Evolutionary conservation across 768 basidiomycete species (phyloP).

Genomic region (Mycena chlorophos): DNA sequence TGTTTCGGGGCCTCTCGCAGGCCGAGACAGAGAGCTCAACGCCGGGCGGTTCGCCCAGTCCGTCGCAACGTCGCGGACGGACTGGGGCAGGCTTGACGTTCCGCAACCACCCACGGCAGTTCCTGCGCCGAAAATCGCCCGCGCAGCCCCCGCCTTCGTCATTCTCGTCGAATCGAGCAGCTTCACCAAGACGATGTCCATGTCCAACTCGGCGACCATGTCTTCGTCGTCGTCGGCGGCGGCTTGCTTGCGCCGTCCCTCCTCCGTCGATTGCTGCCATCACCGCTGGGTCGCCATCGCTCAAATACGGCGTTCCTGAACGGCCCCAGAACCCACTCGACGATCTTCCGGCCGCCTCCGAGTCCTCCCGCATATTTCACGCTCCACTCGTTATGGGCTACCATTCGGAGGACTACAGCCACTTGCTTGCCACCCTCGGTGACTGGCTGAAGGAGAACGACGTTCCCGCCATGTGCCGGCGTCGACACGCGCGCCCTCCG

Average conservation of each 20-base stretch:
- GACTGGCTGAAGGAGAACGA: constrained; percentile 94
- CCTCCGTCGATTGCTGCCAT: constrained; percentile 50
- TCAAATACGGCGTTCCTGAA: constrained; percentile 94
- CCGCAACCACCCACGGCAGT: constrained; percentile 67
- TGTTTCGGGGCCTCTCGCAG: constrained; percentile 59
- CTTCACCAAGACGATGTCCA: constrained; percentile 36
- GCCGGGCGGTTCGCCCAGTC: constrained; percentile 50
- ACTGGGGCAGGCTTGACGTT: constrained; percentile 62
- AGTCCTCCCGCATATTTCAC: too few relatives aligned
- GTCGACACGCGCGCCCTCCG: constrained; percentile 96
- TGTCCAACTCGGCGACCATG: constrained; percentile 50
- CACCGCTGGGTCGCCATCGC: constrained; percentile 68
- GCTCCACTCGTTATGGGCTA: too few relatives aligned
- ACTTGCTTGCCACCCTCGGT: constrained; percentile 80
- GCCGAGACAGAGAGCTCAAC: too few relatives aligned
- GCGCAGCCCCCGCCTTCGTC: constrained; percentile 58
- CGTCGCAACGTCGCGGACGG: constrained; percentile 65
- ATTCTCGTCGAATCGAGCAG: constrained; percentile 41
- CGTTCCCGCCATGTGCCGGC: constrained; percentile 91
- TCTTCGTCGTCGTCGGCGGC: constrained; percentile 44
- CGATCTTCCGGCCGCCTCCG: too few relatives aligned
- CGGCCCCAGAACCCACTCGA: constrained; percentile 53
- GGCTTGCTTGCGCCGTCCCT: constrained; percentile 64
- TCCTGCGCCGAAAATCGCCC: constrained; percentile 67
- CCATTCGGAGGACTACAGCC: too few relatives aligned